A percentile compares a stretch with the other conserved stretches of the same genome.
Conservation (phyloP, 176 grass and related monocot genomes). For the Carex cristatella region DNA sequence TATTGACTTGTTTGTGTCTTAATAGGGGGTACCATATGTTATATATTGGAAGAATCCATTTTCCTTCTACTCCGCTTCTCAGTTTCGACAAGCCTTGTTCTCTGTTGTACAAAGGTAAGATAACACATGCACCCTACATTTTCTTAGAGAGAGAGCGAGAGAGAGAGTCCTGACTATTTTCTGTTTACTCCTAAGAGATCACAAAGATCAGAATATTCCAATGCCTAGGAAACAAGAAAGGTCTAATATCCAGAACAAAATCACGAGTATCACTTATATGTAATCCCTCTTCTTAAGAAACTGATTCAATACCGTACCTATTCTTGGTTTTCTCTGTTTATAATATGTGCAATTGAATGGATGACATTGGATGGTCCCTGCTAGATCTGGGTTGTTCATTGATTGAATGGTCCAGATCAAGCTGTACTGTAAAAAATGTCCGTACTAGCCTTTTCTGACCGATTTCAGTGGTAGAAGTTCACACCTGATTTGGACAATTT, state of each 20-base stretch:
- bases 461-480: neutral
- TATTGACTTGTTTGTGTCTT: slow-evolving; percentile 12
- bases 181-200: neutral
- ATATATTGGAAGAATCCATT: slow-evolving; percentile 98
- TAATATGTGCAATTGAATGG: neutral
- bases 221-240: neutral
- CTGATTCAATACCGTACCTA: neutral
- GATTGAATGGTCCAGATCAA: neutral
- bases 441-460: neutral
- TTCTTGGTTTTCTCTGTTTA: neutral
- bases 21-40: slow-evolving; percentile 93
- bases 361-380: neutral
- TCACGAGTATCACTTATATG: neutral
- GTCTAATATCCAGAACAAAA: neutral
- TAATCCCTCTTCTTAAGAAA: neutral
- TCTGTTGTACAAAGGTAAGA: slow-evolving; percentile 92
- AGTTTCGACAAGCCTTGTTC: slow-evolving; percentile 87
- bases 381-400: neutral
- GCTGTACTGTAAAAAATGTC: neutral
- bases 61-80: slow-evolving; percentile 78
- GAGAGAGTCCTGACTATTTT: neutral
- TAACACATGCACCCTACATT: neutral
- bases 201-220: neutral
- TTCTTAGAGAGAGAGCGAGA: neutral
- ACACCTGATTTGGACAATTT: neutral